These are phyloP conservation scores for Schizosaccharomyces octosporus DNA, from an alignment of 805 yeast species.

Conservation along the genomic window DNA sequence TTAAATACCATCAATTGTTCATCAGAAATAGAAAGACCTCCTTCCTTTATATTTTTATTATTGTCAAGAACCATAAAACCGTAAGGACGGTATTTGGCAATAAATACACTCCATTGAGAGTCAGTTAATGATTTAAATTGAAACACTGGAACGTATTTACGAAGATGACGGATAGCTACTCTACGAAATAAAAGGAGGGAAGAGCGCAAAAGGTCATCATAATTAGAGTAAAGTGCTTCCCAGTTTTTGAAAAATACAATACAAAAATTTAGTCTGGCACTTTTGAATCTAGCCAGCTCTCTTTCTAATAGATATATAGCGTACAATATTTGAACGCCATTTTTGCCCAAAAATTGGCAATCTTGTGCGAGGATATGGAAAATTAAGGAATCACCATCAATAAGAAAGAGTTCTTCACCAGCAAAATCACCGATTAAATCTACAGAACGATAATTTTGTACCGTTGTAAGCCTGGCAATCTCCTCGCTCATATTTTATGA, in stretches of 20 bases:
- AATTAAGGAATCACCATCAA: not conserved
- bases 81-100: not conserved
- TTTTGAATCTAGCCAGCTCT: not conserved
- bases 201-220: not conserved
- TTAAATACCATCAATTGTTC: not conserved
- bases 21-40: not conserved
- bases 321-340: not conserved
- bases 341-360: not conserved
- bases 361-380: not conserved
- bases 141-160: not conserved
- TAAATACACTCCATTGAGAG: conserved; percentile 1
- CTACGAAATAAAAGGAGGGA: not conserved
- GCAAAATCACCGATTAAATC: conserved; percentile 1
- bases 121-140: not conserved
- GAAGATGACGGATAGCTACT: not conserved
- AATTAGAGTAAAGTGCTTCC: not conserved
- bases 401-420: not conserved
- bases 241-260: not conserved
- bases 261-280: not conserved
- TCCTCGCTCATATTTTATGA: not conserved
- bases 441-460: not conserved
- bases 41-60: not conserved
- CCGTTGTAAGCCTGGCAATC: not conserved
- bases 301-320: not conserved
- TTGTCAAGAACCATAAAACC: not conserved